phyloP scores from a whole-genome alignment of 805 yeast species.

The Ogataea zsoltii region DNA sequence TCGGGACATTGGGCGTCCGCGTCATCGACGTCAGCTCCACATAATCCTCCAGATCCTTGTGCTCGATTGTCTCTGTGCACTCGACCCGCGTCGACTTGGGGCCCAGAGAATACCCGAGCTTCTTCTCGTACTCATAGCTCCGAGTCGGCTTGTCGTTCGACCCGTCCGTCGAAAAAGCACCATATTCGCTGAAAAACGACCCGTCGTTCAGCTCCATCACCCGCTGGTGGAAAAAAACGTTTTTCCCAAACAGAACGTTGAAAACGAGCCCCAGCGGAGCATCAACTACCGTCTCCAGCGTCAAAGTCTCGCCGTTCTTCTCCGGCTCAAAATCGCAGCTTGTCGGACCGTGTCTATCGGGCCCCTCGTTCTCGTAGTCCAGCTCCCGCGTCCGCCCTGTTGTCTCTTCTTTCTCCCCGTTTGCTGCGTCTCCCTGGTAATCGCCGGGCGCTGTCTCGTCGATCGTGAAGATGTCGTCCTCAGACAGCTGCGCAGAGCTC shows the following conservation, averaged over 20 bases:
- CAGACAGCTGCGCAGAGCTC: constrained; percentile 21
- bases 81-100: constrained; percentile 85
- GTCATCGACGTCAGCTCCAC: constrained; percentile 65
- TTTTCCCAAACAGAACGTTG: constrained; percentile 67
- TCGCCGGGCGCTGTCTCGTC: constrained; percentile 34
- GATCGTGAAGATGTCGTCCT: constrained; percentile 33
- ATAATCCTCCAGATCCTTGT: constrained; percentile 51
- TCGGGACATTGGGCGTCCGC: constrained; percentile 91
- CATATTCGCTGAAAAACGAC: constrained; percentile 43
- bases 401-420: constrained; percentile 12
- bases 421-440: too few species aligned
- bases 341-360: constrained; percentile 63
- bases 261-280: constrained; percentile 81
- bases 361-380: constrained; percentile 51
- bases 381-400: constrained; percentile 21
- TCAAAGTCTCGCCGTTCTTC: constrained; percentile 49
- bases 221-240: constrained; percentile 40
- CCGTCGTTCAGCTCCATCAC: constrained; percentile 48
- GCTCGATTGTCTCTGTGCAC: constrained; percentile 56
- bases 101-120: constrained; percentile 79
- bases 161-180: constrained; percentile 36
- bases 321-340: constrained; percentile 44
- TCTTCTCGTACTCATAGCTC: constrained; percentile 67
- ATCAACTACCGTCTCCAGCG: constrained; percentile 49
- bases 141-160: constrained; percentile 47